phyloP scores from a whole-genome alignment of 176 grass and related monocot species.

The Oryza nivara region DNA sequence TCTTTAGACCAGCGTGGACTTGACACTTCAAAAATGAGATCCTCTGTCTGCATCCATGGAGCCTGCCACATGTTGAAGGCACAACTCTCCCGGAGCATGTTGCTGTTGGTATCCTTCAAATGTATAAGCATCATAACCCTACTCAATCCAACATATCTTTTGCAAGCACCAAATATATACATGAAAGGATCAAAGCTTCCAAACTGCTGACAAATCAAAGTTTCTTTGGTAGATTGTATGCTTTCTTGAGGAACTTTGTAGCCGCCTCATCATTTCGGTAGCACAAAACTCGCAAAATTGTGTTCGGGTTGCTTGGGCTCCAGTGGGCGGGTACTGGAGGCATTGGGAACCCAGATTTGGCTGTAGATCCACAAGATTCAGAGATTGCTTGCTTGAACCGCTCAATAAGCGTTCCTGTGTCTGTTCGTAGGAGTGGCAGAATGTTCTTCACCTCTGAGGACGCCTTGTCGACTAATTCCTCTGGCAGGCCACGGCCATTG shows the following conservation, averaged over 20 bases:
- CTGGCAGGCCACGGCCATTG: constrained; percentile 63
- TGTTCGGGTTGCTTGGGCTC: constrained; percentile 79
- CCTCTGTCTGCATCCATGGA: background rate
- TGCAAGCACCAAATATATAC: constrained; percentile 23
- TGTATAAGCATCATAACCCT: no score
- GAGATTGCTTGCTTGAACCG: constrained; percentile 60
- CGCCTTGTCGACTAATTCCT: constrained; percentile 77
- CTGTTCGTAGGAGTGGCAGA: constrained; percentile 62
- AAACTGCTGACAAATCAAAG: constrained; percentile 43
- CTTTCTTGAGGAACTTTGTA: constrained; percentile 83
- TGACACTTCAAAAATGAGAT: background rate
- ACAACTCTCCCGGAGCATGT: background rate
- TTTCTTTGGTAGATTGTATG: constrained; percentile 86
- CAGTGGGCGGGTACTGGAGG: constrained; percentile 75
- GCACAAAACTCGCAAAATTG: constrained; percentile 81
- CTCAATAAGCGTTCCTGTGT: constrained; percentile 65
- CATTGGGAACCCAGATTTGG: constrained; percentile 51
- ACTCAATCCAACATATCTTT: background rate
- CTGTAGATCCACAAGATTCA: constrained; percentile 34
- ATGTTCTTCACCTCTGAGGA: constrained; percentile 71
- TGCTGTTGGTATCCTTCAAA: background rate
- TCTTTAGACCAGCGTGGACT: background rate
- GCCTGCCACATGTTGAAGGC: background rate
- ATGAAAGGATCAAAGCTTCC: background rate
- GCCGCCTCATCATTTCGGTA: constrained; percentile 77